phyloP scores from a whole-genome alignment of 257 asterid genomes.

The Capsicum rhomboideum region DNA sequence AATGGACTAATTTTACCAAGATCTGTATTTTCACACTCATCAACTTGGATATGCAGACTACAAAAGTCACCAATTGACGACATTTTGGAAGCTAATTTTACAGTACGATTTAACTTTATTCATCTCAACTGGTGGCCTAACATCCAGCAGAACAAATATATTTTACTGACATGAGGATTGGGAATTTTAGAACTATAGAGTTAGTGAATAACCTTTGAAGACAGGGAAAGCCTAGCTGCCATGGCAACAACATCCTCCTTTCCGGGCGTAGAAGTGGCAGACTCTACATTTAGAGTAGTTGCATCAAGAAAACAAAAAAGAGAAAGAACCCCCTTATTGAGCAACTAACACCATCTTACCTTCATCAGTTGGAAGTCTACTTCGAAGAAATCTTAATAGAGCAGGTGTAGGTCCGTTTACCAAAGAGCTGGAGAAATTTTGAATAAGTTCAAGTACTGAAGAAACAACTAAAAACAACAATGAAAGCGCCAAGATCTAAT shows the following conservation, averaged over 20 bases:
- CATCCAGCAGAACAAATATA: neutral
- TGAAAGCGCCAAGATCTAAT: neutral
- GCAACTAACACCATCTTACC: conserved; percentile 39
- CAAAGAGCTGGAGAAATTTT: conserved; percentile 57
- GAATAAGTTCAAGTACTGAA: neutral
- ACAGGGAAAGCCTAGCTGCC: conserved; percentile 70
- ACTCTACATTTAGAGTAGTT: conserved; percentile 29
- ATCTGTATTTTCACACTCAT: neutral
- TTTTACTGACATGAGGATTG: neutral
- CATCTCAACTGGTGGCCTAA: neutral
- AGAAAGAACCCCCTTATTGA: neutral
- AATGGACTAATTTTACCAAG: neutral
- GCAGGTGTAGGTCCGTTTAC: conserved; percentile 86
- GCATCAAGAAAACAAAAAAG: neutral
- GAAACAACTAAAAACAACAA: conserved; percentile 3
- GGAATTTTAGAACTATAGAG: neutral
- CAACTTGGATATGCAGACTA: neutral
- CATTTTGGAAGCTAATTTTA: neutral
- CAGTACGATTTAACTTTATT: neutral
- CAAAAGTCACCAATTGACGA: neutral
- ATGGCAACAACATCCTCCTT: conserved; percentile 55
- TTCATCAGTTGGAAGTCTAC: conserved; percentile 87
- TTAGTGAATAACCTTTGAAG: conserved; percentile 54
- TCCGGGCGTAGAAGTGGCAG: conserved; percentile 41
- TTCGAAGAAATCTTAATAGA: conserved; percentile 68